Base-by-base conservation (phyloP, 805 yeast genomes). In the Myxozyma monticola region DNA sequence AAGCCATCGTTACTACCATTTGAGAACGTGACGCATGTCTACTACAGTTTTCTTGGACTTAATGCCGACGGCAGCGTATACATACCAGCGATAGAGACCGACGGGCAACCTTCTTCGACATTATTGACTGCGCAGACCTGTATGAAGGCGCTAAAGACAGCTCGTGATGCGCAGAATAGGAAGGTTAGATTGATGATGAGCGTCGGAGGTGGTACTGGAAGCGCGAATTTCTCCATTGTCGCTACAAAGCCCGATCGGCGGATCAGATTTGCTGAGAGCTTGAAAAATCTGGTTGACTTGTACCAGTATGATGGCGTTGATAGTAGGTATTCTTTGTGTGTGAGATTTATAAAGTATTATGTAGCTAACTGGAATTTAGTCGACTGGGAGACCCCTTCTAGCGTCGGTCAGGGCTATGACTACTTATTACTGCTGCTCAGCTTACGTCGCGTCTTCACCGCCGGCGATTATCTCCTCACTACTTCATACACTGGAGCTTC, bases 311-410 rank as follows among this genome's bases (percentile, higher is more conserved):
- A 90, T 65, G 97, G 98, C 0, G 71, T 91, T 39, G 98, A 90
- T 65, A 70, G 54, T 49, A 33, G 12, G 47, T 36, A 2, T 22
- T 9, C n/a, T 12, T 25, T 22, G 1, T 14, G n/a, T n/a, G 28
- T 10, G n/a, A n/a, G n/a, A n/a, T 6, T 4, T 9, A 4, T 14
- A 9, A 7, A 8, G 10, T 7, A 37, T 14, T 7, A 7, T 17
- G 10, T n/a, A n/a, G n/a, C n/a, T n/a, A n/a, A n/a, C n/a, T n/a
- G n/a, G n/a, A 9, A 2, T 21, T 10, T 22, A 49, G 51, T 90
- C 28, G 98, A 90, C 68, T 90, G 96, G 96, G 98, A 90, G 67
- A 89, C 82, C 60, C 96, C 96, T 0, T 63, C 66, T 6, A 71
- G 66, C 40, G 60, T 63, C 6, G 60, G 65, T 0, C 81, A 85